A percentile compares a stretch with the other conserved stretches of the same genome.
These are phyloP conservation scores for Alternaria longipes DNA, from an alignment of 2,329 filamentous ascomycete species.

Conservation along the genomic window DNA sequence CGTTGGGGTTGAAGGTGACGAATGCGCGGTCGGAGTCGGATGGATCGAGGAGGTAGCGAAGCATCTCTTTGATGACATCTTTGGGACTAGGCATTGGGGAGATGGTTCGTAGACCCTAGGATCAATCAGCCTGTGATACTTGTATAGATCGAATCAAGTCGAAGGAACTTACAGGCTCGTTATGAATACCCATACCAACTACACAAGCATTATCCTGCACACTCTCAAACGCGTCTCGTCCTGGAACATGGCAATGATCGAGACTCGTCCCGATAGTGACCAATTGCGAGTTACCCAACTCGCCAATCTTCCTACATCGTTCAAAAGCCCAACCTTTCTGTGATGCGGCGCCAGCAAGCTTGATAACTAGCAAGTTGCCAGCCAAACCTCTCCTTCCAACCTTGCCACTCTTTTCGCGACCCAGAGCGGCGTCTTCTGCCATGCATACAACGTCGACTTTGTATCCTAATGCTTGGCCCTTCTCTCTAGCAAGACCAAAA, in stretches of 20 bases:
- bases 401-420: slow-evolving; percentile 59
- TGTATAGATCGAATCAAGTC: not conserved
- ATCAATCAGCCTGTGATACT: not conserved
- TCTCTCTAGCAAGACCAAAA: slow-evolving; percentile 60
- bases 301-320: slow-evolving; percentile 56
- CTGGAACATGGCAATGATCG: slow-evolving; percentile 64
- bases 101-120: slow-evolving; percentile 56
- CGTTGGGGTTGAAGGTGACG: slow-evolving; percentile 57
- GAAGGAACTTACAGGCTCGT: slow-evolving; percentile 55
- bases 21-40: slow-evolving; percentile 60
- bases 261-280: slow-evolving; percentile 62
- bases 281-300: slow-evolving; percentile 55
- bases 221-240: slow-evolving; percentile 60
- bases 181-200: slow-evolving; percentile 62
- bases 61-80: slow-evolving; percentile 59
- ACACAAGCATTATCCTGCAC: slow-evolving; percentile 53
- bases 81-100: slow-evolving; percentile 60
- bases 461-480: slow-evolving; percentile 56
- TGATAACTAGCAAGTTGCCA: slow-evolving; percentile 61
- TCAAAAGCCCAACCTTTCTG: slow-evolving; percentile 57
- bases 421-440: slow-evolving; percentile 60
- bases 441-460: slow-evolving; percentile 59
- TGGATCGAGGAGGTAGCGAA: slow-evolving; percentile 59
- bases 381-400: slow-evolving; percentile 61
- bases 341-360: slow-evolving; percentile 58